These are phyloP conservation scores for Coemansia reversa DNA, from an alignment of 192 early-diverging fungal species.

Conservation along the genomic window DNA sequence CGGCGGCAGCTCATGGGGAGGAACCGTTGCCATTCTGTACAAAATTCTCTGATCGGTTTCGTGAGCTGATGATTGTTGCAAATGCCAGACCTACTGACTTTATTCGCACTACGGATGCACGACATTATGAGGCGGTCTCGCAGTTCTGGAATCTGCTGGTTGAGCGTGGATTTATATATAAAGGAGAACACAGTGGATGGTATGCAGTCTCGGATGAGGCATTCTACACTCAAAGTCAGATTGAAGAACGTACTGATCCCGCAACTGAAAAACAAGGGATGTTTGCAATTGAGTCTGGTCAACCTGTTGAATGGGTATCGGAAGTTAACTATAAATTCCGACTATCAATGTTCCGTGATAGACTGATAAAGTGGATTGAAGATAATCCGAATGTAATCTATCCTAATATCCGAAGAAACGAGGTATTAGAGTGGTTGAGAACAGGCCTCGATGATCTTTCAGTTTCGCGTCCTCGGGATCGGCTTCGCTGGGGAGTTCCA, in stretches of 20 bases:
- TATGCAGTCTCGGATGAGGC: constrained; percentile 96
- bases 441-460: constrained; percentile 73
- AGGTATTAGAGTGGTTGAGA: constrained; percentile 64
- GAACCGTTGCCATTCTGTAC: constrained; percentile 80
- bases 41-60: constrained; percentile 55
- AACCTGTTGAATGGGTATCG: constrained; percentile 81
- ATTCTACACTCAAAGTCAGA: constrained; percentile 74
- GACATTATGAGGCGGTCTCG: constrained; percentile 69
- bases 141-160: constrained; percentile 73
- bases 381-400: constrained; percentile 66
- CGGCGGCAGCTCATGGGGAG: constrained; percentile 62
- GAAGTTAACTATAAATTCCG: constrained; percentile 96
- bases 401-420: constrained; percentile 62
- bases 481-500: constrained; percentile 87
- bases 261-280: constrained; percentile 13
- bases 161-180: constrained; percentile 80
- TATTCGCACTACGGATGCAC: constrained; percentile 81
- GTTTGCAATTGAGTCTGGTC: constrained; percentile 76
- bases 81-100: constrained; percentile 78
- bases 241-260: constrained; percentile 60
- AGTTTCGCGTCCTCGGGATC: constrained; percentile 74
- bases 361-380: constrained; percentile 70
- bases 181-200: constrained; percentile 89
- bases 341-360: constrained; percentile 62
- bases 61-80: constrained; percentile 65